Evolutionary conservation across 2,329 filamentous ascomycete species (phyloP).

Genomic region (Sporothrix brasiliensis): DNA sequence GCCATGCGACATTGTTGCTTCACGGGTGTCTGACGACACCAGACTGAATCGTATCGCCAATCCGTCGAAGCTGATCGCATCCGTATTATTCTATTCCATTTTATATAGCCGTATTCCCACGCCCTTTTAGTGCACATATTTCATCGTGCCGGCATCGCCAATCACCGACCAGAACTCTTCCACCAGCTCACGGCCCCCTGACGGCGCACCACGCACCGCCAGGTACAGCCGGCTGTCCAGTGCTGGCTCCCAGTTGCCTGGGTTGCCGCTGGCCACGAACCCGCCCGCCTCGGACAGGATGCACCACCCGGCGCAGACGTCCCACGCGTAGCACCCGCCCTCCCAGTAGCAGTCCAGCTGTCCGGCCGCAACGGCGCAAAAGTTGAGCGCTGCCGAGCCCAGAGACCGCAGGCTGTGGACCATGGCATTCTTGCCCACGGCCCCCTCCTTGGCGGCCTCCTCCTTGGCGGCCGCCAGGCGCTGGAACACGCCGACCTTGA

Average conservation of each 20-base stretch:
- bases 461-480: conserved; percentile 54
- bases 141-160: conserved; percentile 54
- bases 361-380: conserved; percentile 72
- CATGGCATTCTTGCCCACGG: conserved; percentile 65
- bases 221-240: conserved; percentile 65
- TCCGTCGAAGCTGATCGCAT: neutral
- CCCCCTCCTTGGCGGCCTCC: conserved; percentile 55
- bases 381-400: conserved; percentile 74
- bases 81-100: neutral
- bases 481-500: conserved; percentile 69
- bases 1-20: neutral
- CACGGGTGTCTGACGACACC: no score
- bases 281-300: conserved; percentile 76
- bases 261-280: conserved; percentile 71
- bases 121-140: conserved; percentile 43
- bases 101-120: neutral
- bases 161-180: conserved; percentile 67
- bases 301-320: conserved; percentile 80
- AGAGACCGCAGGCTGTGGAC: conserved; percentile 72
- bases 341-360: conserved; percentile 79
- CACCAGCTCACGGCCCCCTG: conserved; percentile 63
- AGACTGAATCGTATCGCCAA: neutral
- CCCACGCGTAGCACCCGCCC: conserved; percentile 83
- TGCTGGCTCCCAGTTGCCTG: conserved; percentile 67
- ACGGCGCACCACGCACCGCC: conserved; percentile 62